Conservation (phyloP, 345 rosid species). For the Corymbia maculata region DNA sequence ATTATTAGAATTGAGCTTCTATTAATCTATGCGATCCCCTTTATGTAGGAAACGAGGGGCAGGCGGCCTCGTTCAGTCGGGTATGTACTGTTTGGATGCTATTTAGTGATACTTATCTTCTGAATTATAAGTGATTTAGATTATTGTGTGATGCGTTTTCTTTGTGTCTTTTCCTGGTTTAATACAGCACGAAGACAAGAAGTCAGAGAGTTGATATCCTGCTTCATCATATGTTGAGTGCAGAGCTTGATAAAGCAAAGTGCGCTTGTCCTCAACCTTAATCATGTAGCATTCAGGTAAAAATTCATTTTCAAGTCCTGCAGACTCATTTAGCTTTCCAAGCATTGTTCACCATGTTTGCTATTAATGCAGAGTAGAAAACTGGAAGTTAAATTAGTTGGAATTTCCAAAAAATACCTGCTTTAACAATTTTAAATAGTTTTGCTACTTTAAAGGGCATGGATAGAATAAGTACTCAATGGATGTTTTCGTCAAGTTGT, state of each 20-base stretch:
- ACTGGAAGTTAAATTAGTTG: neutral
- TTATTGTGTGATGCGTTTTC: neutral
- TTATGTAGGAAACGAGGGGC: neutral
- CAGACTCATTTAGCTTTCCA: neutral
- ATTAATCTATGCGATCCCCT: neutral
- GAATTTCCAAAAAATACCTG: neutral
- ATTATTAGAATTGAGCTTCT: neutral
- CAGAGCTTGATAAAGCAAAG: conserved; percentile 34
- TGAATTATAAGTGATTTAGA: neutral
- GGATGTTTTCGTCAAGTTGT: neutral
- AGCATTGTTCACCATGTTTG: neutral
- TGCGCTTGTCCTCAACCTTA: conserved; percentile 7
- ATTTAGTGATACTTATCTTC: neutral
- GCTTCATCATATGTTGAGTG: conserved; percentile 86
- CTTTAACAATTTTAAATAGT: neutral
- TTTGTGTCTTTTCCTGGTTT: neutral
- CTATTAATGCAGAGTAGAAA: neutral
- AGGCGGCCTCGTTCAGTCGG: conserved; percentile 39
- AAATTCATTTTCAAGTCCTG: neutral
- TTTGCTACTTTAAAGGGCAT: neutral
- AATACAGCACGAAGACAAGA: conserved; percentile 65
- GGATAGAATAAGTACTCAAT: neutral
- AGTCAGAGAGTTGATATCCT: conserved; percentile 85
- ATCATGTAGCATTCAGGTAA: neutral
- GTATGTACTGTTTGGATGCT: conserved; percentile 22